Evolutionary conservation across 441 rosid genomes (phyloP).

Genomic region (Erysimum cheiri): DNA sequence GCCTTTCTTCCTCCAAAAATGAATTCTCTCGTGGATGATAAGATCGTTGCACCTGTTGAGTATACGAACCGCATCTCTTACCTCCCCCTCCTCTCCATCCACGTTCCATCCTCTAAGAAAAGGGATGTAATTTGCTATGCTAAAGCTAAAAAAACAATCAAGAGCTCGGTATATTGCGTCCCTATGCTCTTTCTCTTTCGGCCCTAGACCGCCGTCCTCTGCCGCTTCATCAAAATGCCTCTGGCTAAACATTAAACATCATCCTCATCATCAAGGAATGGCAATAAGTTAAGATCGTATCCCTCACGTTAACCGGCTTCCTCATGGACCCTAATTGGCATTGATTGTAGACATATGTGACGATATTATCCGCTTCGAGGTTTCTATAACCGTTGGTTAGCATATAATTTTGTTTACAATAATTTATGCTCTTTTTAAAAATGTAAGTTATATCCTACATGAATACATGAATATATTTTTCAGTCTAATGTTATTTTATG

Average conservation of each 20-base stretch:
- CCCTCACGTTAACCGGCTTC: slow-evolving; percentile 47
- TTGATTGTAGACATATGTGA: slow-evolving; percentile 24
- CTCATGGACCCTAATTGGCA: slow-evolving; percentile 3
- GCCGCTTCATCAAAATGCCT: slow-evolving; percentile 43
- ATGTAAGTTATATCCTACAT: no score
- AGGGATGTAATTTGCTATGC: slow-evolving; percentile 47
- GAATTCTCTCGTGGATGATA: slow-evolving; percentile 38
- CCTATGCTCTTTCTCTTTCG: slow-evolving; percentile 48
- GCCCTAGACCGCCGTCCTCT: slow-evolving; percentile 45
- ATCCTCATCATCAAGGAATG: slow-evolving; percentile 50
- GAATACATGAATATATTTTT: no score
- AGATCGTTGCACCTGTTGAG: slow-evolving; percentile 40
- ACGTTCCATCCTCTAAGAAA: slow-evolving; percentile 48
- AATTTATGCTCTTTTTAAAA: no score
- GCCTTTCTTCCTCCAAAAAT: slow-evolving; percentile 36
- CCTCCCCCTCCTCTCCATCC: slow-evolving; percentile 41
- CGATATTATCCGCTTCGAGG: no score
- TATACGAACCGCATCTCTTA: slow-evolving; percentile 23
- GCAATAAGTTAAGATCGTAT: slow-evolving; percentile 24
- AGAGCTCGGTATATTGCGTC: slow-evolving; percentile 46
- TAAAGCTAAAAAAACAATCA: slow-evolving; percentile 38
- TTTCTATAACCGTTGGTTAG: no score
- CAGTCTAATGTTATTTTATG: no score
- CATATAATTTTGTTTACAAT: no score
- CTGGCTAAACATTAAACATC: slow-evolving; percentile 46